Base-by-base conservation (phyloP, 78 protist species). In the Chrysochromulina tobinii region DNA sequence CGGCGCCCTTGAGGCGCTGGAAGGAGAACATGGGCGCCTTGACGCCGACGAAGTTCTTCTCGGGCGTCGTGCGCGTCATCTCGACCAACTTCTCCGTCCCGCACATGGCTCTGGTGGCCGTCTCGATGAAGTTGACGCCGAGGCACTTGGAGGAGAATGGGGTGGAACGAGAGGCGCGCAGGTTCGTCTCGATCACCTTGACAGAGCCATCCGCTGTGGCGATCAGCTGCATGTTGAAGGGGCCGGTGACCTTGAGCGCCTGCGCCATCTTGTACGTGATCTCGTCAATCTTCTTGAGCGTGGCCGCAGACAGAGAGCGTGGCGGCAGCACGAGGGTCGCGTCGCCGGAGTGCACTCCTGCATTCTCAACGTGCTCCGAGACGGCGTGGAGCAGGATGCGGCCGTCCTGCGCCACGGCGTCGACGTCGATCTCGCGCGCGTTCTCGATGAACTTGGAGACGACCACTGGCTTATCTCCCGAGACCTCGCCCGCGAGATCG, bases 261-360 rank as follows among this genome's bases (percentile, higher is more conserved):
- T 15, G 25, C 23, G 97, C 97, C 88, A 97, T 90, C 92, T 58
- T 58, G 25, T 75, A 48, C 6, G 97, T 93, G 53, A 96, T 93
- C 9, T 88, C 89, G 50, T 93, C 94, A 88, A 95, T 25, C 89
- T 86, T 83, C 51, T 1, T 21, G 9, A 95, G 53, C 83, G 96
- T 95, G 73, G 84, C 93, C 73, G 20, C 90, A 61, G 95, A 93
- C 38, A 96, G 94, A 61, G 96, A 95, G 90, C 93, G 97, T 25
- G 97, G 96, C 61, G 98, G 99, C 84, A 96, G 96, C 58, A 98
- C 95, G 58, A 98, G 88, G 3, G 98, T 96, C 25, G 99, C 99
- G 90, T 98, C 99, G 21, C 99, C 99, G 25, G 95, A 91, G 95
- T 98, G 99, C 51, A 98, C 99, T 69, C 99, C 99, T 2, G 99